Evolutionary conservation across 257 asterid genomes (phyloP), one percentile per base, ranked within the genome.

Genomic region (Solanum chaucha): DNA sequence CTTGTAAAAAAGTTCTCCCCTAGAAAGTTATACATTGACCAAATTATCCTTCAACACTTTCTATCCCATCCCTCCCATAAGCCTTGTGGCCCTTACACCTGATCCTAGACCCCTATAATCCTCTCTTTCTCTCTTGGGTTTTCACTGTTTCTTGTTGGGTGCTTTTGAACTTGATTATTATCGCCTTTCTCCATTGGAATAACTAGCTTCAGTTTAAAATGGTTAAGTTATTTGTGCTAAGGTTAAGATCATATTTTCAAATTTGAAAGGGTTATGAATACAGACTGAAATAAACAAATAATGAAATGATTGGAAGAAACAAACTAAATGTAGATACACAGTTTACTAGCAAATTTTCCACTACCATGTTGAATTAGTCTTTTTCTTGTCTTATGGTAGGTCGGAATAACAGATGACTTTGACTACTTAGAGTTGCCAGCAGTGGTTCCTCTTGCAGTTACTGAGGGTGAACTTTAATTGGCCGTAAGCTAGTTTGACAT

Each of bases 361-460:
- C 15, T 14, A 78, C 84, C 14, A 24, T 80, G 40, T 17, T 28
- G 61, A 80, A 46, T 8, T 58, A 26, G 26, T 9, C 36, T 68
- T 78, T 24, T 85, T 20, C 88, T 81, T 22, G 36, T 86, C 85
- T 80, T 86, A 88, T 75, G 77, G 38, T 95, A 97, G 99, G 97
- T 93, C 8, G 99, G 99, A 86, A 90, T 97, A 88, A 91, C 95
- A 86, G 99, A 97, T 20, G 99, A 95, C 84, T 90, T 97, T 4
- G 99, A 97, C 91, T 95, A 95, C 87, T 35, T 97, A 91, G 99
- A 95, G 89, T 74, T 93, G n/a, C 98, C 95, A 32, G 88, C 93
- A 32, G 89, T 84, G 30, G 88, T 86, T 83, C 89, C 95, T 86
- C 88, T 81, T 38, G 19, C 68, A 8, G 41, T 80, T 28, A 46